A percentile compares a stretch with the other conserved stretches of the same genome.
Evolutionary conservation across 2,329 filamentous ascomycete genomes (phyloP).

Genomic region (Diaporthe citrichinensis): DNA sequence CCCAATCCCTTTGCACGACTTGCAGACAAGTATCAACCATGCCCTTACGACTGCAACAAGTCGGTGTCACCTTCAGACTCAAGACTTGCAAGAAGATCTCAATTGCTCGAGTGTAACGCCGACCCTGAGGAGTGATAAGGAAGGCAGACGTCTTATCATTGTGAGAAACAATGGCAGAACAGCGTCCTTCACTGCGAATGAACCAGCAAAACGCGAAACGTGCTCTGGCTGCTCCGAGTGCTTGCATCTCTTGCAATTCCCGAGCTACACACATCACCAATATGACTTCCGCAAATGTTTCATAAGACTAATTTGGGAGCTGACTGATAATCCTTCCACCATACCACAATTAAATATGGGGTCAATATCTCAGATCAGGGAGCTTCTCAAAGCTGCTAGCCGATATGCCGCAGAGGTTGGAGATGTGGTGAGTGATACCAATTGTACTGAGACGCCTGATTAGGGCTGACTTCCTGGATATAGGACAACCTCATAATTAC

Average conservation of each 20-base stretch:
- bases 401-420: neutral
- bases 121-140: too few relatives aligned
- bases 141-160: fast-evolving
- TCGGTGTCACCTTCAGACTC: neutral
- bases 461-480: neutral
- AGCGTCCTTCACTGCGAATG: neutral
- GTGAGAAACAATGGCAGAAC: neutral
- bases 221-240: neutral
- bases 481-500: constrained; percentile 8
- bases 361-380: neutral
- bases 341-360: neutral
- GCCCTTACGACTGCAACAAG: neutral
- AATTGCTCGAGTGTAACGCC: neutral
- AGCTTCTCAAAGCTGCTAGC: neutral
- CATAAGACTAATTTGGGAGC: neutral
- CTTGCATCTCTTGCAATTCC: neutral
- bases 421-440: neutral
- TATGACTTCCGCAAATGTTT: neutral
- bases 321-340: neutral
- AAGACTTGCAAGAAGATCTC: neutral
- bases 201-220: neutral
- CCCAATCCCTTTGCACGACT: neutral
- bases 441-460: fast-evolving
- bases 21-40: neutral
- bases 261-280: neutral